Base-by-base conservation (phyloP, 768 basidiomycete species). In the Boletellus ananas region DNA sequence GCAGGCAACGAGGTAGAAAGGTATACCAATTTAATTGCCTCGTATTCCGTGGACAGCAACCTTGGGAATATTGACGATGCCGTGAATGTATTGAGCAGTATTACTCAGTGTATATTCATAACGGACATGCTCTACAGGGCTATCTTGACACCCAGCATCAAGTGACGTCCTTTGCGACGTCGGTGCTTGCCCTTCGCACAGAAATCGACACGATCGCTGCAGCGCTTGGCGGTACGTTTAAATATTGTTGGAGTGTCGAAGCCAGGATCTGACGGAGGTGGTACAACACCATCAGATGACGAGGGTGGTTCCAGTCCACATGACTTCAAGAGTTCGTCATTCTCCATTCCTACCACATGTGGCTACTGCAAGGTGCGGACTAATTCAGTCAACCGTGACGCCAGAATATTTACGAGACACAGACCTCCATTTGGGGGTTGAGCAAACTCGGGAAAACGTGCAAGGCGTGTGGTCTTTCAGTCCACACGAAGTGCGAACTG, bases 371-470 rank as follows among this genome's bases (percentile, higher is more conserved):
- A 87, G 78, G 89, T 85, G 53, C 31, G 73, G 27, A 55, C 16
- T 33, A 21, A 21, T 45, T 43, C 25, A 43, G 27, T 21, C 12
- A 11, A 37, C 36, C 31, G 8, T 17, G 34, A 6, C 18, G 40
- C 13, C 27, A 16, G 27, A 37, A 29, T 36, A 46, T 40, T 57
- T 29, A 66, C 39, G 20, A 34, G 17, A 25, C 25, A 31, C 50
- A 91, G 89, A 76, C 84, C 10, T 87, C 86, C 8, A 90, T 93
- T 27, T 92, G 90, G 90, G 91, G 90, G 9, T 71, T 92, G 38
- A 86, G 80, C 63, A 91, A 90, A 66, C 87, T 89, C 62, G 90
- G 90, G 31, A 92, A 90, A 71, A 89, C 85, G 6, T 92, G 90
- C 71, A 84, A 76, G 63, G 67, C 74, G 12, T 93, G 91, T 63